phyloP scores from a whole-genome alignment of 176 grass and related monocot genomes.

The Triticum urartu region DNA sequence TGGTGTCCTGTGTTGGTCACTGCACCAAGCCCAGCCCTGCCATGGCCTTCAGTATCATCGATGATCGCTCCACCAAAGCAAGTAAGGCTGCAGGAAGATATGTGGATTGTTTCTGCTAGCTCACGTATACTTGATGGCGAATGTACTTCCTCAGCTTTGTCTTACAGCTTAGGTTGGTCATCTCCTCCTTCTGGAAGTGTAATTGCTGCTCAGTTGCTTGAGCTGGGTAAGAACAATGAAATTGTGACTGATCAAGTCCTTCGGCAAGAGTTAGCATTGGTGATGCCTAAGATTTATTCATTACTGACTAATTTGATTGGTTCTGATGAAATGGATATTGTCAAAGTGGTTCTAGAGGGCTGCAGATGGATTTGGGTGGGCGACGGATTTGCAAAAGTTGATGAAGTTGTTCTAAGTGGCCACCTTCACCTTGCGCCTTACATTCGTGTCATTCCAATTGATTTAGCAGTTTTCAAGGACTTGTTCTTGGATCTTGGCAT shows the following conservation, averaged over 20 bases:
- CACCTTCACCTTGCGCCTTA: conserved; percentile 93
- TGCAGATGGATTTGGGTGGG: conserved; percentile 99
- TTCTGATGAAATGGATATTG: conserved; percentile 99
- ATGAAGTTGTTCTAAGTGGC: conserved; percentile 92
- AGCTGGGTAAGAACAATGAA: conserved; percentile 97
- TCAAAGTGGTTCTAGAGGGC: conserved; percentile 85
- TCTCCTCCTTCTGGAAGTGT: conserved; percentile 86
- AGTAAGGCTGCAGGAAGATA: conserved; percentile 86
- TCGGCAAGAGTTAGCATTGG: conserved; percentile 83
- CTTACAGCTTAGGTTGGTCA: conserved; percentile 76
- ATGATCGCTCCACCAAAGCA: conserved; percentile 89
- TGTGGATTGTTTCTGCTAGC: conserved; percentile 97
- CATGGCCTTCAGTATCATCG: conserved; percentile 89
- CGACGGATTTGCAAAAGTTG: conserved; percentile 86
- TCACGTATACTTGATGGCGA: conserved; percentile 95
- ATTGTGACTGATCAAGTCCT: conserved; percentile 79
- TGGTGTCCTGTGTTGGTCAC: conserved; percentile 93
- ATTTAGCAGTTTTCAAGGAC: conserved; percentile 94
- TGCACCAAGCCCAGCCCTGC: conserved; percentile 70
- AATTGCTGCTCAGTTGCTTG: conserved; percentile 97
- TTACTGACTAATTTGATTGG: conserved; percentile 76
- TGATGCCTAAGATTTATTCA: conserved; percentile 95
- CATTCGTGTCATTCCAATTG: conserved; percentile 92
- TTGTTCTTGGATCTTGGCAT: conserved; percentile 92
- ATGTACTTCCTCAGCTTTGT: conserved; percentile 84